Conservation (phyloP, 768 basidiomycete species). For the Cubamyces lactineus region DNA sequence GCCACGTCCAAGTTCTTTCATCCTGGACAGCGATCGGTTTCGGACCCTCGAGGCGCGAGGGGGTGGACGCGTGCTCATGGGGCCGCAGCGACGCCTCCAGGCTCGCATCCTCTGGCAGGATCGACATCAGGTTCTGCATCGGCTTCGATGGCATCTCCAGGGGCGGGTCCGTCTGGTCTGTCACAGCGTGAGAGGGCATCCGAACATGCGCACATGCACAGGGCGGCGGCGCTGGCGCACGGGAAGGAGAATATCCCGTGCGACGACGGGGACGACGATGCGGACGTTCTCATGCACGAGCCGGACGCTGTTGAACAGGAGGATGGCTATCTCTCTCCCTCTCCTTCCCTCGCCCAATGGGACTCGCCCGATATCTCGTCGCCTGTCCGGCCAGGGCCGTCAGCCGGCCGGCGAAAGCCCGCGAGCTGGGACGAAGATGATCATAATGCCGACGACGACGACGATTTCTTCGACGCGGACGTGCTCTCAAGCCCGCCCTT, state of each 20-base stretch:
- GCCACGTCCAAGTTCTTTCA: slow-evolving; percentile 30
- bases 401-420: slow-evolving; percentile 9
- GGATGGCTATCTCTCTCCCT: slow-evolving; percentile 82
- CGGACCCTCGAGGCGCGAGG: slow-evolving; percentile 23
- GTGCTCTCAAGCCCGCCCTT: slow-evolving; percentile 51
- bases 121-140: slow-evolving; percentile 25
- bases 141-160: slow-evolving; percentile 38
- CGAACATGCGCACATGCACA: neutral
- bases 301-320: slow-evolving; percentile 64
- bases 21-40: slow-evolving; percentile 21
- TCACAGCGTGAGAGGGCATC: slow-evolving; percentile 10
- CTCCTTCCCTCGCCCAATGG: slow-evolving; percentile 50
- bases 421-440: too few species aligned
- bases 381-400: slow-evolving; percentile 43
- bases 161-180: slow-evolving; percentile 18
- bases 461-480: slow-evolving; percentile 57
- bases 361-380: slow-evolving; percentile 69
- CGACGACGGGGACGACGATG: slow-evolving; percentile 35
- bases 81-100: neutral
- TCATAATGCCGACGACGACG: slow-evolving; percentile 14
- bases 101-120: neutral
- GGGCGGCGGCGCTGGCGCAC: neutral
- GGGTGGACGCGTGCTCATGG: slow-evolving; percentile 1
- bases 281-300: slow-evolving; percentile 40
- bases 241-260: slow-evolving; percentile 50